These are phyloP conservation scores for Phytomonas sp. DNA, from an alignment of 208 protist species.

Conservation along the genomic window DNA sequence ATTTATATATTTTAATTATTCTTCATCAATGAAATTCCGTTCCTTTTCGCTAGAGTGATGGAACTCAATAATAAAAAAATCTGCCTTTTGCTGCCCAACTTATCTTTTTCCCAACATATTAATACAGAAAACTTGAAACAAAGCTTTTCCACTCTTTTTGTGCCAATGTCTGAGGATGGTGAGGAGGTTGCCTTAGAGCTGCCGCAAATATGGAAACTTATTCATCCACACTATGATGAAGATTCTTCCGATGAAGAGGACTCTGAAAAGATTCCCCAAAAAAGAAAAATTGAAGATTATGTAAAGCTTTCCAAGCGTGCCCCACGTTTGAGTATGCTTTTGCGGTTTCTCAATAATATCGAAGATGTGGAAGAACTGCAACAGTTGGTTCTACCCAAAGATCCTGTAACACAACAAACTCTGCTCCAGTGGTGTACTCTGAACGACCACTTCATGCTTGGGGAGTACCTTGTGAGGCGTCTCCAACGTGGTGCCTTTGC, in stretches of 20 bases:
- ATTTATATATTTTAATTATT: neutral
- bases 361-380: conserved; percentile 82
- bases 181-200: conserved; percentile 46
- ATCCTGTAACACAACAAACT: conserved; percentile 80
- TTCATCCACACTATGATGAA: conserved; percentile 51
- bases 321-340: conserved; percentile 58
- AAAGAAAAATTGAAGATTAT: conserved; percentile 29
- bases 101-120: conserved; percentile 15
- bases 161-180: conserved; percentile 51
- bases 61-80: neutral
- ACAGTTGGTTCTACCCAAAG: conserved; percentile 50
- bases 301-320: conserved; percentile 52
- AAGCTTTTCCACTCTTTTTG: conserved; percentile 2
- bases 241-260: conserved; percentile 26
- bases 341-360: conserved; percentile 75
- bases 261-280: conserved; percentile 28
- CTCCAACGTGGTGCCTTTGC: conserved; percentile 68
- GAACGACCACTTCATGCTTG: conserved; percentile 74
- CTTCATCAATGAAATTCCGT: neutral
- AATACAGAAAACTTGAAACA: conserved; percentile 10
- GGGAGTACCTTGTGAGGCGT: conserved; percentile 82
- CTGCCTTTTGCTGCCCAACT: neutral
- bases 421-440: conserved; percentile 84
- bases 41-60: neutral
- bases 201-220: conserved; percentile 70